Conservation (phyloP, 2,329 filamentous ascomycete species). For the Microcyclospora pomicola region DNA sequence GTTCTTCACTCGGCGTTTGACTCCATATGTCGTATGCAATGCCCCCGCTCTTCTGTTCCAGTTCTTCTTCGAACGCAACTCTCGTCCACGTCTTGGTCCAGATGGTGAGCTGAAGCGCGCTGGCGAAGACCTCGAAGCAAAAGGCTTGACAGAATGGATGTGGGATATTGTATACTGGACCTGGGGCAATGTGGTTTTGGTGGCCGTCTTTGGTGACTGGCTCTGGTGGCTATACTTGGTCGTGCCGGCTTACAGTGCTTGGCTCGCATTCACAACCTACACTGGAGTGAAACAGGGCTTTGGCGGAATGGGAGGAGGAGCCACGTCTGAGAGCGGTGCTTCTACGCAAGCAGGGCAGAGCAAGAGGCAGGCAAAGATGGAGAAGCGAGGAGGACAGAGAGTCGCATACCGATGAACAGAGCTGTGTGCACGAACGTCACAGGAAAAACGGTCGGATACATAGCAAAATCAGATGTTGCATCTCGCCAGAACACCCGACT, state of each 20-base stretch:
- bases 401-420: slow-evolving; percentile 30
- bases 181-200: slow-evolving; percentile 62
- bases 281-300: slow-evolving; percentile 30
- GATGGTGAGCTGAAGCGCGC: slow-evolving; percentile 51
- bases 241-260: slow-evolving; percentile 33
- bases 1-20: slow-evolving; percentile 38
- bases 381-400: slow-evolving; percentile 38
- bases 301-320: slow-evolving; percentile 27
- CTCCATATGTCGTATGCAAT: slow-evolving; percentile 59
- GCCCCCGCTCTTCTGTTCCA: slow-evolving; percentile 65
- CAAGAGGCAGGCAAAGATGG: slow-evolving; percentile 38
- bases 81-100: slow-evolving; percentile 57
- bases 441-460: too few species aligned
- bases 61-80: slow-evolving; percentile 71
- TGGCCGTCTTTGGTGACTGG: slow-evolving; percentile 66
- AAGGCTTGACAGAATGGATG: slow-evolving; percentile 92
- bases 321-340: slow-evolving; percentile 7
- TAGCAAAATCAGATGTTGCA: too few species aligned
- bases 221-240: slow-evolving; percentile 51
- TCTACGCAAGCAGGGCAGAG: slow-evolving; percentile 24
- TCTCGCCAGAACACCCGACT: too few species aligned
- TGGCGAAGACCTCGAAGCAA: slow-evolving; percentile 77
- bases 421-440: too few species aligned
- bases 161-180: slow-evolving; percentile 96
- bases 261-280: slow-evolving; percentile 33